Conservation (phyloP, 306 rosid genomes). For the Lathyrus aphaca region DNA sequence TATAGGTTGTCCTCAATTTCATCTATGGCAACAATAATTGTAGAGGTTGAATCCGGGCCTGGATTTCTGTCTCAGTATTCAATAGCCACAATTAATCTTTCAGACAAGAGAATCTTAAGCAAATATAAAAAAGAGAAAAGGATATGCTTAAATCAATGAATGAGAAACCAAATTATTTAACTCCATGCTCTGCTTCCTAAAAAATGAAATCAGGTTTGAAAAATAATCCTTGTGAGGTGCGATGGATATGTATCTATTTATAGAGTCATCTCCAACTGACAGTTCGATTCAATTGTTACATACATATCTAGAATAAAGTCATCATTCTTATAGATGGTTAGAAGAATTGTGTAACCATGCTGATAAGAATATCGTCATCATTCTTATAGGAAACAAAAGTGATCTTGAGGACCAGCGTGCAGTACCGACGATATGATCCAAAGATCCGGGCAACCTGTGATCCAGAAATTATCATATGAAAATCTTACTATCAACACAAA, state of each 20-base stretch:
- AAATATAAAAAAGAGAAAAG: conserved; percentile 14
- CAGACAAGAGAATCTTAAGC: conserved; percentile 34
- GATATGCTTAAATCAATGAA: conserved; percentile 57
- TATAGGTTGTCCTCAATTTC: conserved; percentile 94
- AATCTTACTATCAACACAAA: too few relatives aligned
- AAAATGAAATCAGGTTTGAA: conserved; percentile 72
- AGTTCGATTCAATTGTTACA: too few relatives aligned
- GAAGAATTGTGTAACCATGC: too few relatives aligned
- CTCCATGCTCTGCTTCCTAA: conserved; percentile 75
- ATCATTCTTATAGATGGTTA: too few relatives aligned
- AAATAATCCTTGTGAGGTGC: conserved; percentile 75
- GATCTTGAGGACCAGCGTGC: too few relatives aligned
- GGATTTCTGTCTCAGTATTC: conserved; percentile 66
- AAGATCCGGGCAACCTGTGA: too few relatives aligned
- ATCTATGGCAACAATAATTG: conserved; percentile 71
- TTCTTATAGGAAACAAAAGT: too few relatives aligned
- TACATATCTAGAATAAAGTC: too few relatives aligned
- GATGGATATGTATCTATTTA: conserved; percentile 83
- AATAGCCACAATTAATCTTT: conserved; percentile 44
- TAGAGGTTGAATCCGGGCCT: conserved; percentile 58
- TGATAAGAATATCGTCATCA: too few relatives aligned
- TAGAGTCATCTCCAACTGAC: conserved; percentile 94
- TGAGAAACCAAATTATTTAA: conserved; percentile 65
- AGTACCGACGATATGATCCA: too few relatives aligned
- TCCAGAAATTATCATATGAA: too few relatives aligned